A percentile compares a stretch with the other conserved stretches of the same genome.
phyloP scores from a whole-genome alignment of 495 filamentous ascomycete genomes.

The Penicillium bialowiezense region DNA sequence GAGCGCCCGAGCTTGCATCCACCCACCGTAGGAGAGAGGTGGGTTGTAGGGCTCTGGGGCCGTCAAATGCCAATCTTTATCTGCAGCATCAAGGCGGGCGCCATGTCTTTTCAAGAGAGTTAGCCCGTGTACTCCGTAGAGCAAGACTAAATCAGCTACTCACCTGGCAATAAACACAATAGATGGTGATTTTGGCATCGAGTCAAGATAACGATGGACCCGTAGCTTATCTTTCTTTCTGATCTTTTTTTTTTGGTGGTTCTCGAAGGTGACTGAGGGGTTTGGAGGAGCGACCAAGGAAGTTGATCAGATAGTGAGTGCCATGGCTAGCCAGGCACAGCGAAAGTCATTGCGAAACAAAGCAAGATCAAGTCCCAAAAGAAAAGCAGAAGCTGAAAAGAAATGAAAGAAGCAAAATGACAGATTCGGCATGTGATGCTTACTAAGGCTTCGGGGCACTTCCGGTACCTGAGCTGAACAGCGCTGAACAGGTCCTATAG shows the following conservation, averaged over 20 bases:
- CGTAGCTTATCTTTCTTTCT: neutral
- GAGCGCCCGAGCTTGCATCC: constrained; percentile 77
- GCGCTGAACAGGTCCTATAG: too few relatives aligned
- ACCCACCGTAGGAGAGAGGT: constrained; percentile 91
- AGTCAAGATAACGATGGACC: constrained; percentile 5
- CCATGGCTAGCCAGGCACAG: constrained; percentile 1
- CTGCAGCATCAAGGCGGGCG: constrained; percentile 85
- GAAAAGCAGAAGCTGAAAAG: neutral
- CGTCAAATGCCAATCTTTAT: constrained; percentile 93
- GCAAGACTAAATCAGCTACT: constrained; percentile 12
- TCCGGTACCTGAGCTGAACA: neutral
- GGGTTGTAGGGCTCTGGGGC: constrained; percentile 95
- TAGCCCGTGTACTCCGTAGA: neutral
- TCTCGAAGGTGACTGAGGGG: neutral
- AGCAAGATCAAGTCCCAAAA: neutral
- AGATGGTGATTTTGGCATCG: constrained; percentile 58
- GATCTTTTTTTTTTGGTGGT: neutral
- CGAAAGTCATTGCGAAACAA: neutral
- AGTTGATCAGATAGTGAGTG: neutral
- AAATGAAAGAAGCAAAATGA: neutral
- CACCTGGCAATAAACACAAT: constrained; percentile 82
- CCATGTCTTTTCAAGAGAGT: constrained; percentile 64
- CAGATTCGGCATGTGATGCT: constrained; percentile 5
- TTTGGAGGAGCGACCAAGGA: neutral
- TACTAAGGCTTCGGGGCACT: constrained; percentile 1